Base-by-base conservation (phyloP, 805 yeast genomes). In the Jamesozyma spencerorum region DNA sequence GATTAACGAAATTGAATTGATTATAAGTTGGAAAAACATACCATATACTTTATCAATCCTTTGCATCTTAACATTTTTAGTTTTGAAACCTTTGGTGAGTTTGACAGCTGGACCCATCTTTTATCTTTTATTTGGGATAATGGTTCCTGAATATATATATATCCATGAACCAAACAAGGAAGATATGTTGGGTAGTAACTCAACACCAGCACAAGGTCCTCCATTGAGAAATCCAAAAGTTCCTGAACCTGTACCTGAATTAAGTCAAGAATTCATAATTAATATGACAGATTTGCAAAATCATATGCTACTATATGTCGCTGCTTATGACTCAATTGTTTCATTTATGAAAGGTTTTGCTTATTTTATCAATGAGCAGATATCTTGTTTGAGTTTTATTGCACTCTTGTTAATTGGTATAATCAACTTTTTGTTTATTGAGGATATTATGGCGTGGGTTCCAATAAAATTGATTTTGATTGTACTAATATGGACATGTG, bases 271-370 rank as follows among this genome's bases (percentile, higher is more conserved):
- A 55, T 86, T 85, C 54, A 60, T 81, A 17, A 55, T 85, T 42
- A 86, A 86, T 55, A 65, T 84, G 51, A 84, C 94, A 1, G 95
- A 86, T 63, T 65, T 85, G 43, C 95, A 86, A 54, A 86, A 86
- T 55, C 81, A 78, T 53, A 79, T 83, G 85, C 54, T 79, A 24
- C 53, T 78, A 12, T 85, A 80, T 56, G 78, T 81, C 8, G 57
- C 64, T 11, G 61, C 68, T 0, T 85, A 79, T 70, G 90, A 86
- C 60, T 68, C 69, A 18, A 38, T 75, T 4, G 64, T 69, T 17
- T 60, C 66, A 49, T 41, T 74, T 33, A 65, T 82, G 26, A 62
- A 65, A 17, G 76, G 73, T 42, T 77, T 78, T 56, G 74, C 81
- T 1, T 79, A 71, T 53, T 85, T 79, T 58, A 68, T 70, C 42